Percentiles rank a stretch among this genome's conserved stretches.
Conservation (phyloP, 108 stramenopile species). For the Poteriospumella lacustris region DNA sequence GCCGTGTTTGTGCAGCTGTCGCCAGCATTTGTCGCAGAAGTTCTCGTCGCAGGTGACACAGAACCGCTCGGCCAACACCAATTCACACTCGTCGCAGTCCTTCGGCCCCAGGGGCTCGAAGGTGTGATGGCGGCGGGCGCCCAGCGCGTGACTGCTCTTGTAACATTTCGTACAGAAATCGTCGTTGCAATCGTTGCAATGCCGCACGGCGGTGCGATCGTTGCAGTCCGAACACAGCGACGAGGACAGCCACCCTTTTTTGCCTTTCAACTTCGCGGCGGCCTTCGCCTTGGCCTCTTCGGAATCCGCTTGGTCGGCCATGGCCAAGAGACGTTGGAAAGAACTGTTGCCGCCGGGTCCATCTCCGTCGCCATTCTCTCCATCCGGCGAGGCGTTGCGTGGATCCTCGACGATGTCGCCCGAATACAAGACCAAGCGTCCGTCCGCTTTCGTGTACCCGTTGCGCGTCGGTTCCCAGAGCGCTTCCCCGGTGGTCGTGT, state of each 20-base stretch:
- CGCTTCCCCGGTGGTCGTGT: neutral
- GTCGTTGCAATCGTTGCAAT: conserved; percentile 6
- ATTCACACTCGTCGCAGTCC: conserved; percentile 21
- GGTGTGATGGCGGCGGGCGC: neutral
- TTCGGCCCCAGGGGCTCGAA: neutral
- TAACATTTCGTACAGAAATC: conserved; percentile 28
- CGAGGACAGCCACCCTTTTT: too few species aligned
- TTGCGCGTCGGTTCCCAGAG: conserved; percentile 12
- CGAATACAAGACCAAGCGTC: neutral
- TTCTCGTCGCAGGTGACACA: conserved; percentile 21
- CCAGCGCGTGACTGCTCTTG: neutral
- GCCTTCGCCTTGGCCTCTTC: too few species aligned
- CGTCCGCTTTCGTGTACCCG: conserved; percentile 23
- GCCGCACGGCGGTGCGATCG: conserved; percentile 2
- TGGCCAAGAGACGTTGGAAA: too few species aligned
- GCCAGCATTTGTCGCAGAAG: conserved; percentile 21
- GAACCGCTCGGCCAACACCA: conserved; percentile 1
- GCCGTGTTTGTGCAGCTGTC: conserved; percentile 15
- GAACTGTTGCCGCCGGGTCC: too few species aligned
- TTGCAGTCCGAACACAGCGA: conserved; percentile 5
- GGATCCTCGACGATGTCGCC: conserved; percentile 21
- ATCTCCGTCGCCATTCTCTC: too few species aligned
- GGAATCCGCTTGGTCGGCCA: too few species aligned
- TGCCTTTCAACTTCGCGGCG: too few species aligned
- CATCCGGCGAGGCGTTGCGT: too few species aligned